These are phyloP conservation scores for Pluteus cervinus DNA, from an alignment of 768 basidiomycete genomes.

Conservation along the genomic window DNA sequence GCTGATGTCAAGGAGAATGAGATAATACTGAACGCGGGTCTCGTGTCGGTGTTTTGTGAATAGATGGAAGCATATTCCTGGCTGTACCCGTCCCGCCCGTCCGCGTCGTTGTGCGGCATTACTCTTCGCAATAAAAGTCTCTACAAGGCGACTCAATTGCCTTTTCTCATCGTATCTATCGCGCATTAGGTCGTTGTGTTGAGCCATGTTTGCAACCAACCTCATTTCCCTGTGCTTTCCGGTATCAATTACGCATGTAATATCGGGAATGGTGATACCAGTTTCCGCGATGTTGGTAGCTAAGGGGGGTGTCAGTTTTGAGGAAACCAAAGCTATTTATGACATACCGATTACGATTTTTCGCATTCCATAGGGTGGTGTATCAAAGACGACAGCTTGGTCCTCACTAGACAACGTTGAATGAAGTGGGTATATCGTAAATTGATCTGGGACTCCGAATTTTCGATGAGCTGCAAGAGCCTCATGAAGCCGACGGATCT, in stretches of 20 bases:
- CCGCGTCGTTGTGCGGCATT: conserved; percentile 89
- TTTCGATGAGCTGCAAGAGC: conserved; percentile 65
- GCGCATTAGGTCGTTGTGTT: conserved; percentile 1
- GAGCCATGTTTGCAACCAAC: conserved; percentile 31
- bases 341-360: conserved; percentile 90
- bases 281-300: conserved; percentile 95
- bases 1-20: neutral
- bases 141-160: conserved; percentile 86
- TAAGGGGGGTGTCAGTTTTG: conserved; percentile 19
- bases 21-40: conserved; percentile 44
- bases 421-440: conserved; percentile 82
- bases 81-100: conserved; percentile 85
- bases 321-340: conserved; percentile 2
- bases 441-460: conserved; percentile 60
- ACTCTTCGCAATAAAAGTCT: conserved; percentile 87
- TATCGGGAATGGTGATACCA: conserved; percentile 97
- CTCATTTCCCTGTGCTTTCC: conserved; percentile 95
- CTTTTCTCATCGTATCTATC: conserved; percentile 92
- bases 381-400: conserved; percentile 86
- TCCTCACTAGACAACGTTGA: conserved; percentile 90
- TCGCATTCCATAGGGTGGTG: conserved; percentile 70
- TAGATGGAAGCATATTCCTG: conserved; percentile 90
- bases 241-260: conserved; percentile 92
- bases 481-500: conserved; percentile 87
- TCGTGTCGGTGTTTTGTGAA: conserved; percentile 89